phyloP scores from a whole-genome alignment of 768 basidiomycete genomes.

The Tulasnella calospora region DNA sequence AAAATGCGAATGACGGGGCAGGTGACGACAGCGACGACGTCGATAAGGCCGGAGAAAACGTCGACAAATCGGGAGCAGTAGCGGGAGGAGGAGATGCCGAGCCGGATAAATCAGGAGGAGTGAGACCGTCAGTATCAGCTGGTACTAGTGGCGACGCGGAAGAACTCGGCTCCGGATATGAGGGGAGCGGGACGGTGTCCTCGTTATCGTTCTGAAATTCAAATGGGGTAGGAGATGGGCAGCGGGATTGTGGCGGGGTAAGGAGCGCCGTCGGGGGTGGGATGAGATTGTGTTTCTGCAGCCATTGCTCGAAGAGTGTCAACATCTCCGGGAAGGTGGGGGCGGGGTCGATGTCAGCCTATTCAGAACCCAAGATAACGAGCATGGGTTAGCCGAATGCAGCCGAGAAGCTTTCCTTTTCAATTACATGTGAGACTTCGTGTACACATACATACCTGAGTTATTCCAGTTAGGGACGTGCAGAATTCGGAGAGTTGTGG shows the following conservation, averaged over 20 bases:
- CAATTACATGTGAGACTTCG: neutral
- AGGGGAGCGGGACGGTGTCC: neutral
- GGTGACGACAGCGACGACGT: conserved; percentile 24
- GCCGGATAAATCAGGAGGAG: neutral
- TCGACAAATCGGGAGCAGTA: conserved; percentile 1
- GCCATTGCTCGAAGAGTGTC: conserved; percentile 56
- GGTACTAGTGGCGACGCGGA: conserved; percentile 27
- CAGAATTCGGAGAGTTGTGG: conserved; percentile 81
- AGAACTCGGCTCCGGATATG: neutral
- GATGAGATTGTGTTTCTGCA: conserved; percentile 66
- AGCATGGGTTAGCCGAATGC: neutral
- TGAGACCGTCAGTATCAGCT: conserved; percentile 28
- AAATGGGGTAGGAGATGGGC: conserved; percentile 25
- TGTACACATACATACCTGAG: conserved; percentile 59
- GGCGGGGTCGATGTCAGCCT: conserved; percentile 77
- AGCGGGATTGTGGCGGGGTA: conserved; percentile 14
- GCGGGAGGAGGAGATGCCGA: conserved; percentile 11
- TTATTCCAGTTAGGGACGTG: conserved; percentile 81
- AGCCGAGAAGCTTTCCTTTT: neutral
- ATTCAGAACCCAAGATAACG: neutral
- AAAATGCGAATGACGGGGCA: conserved; percentile 18
- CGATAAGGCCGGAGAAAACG: conserved; percentile 21
- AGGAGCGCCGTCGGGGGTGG: conserved; percentile 26
- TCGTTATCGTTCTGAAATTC: conserved; percentile 26
- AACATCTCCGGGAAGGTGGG: conserved; percentile 71